Base-by-base conservation (phyloP, 225 moss, liverwort and hornwort species). In the Polytrichum formosum region DNA sequence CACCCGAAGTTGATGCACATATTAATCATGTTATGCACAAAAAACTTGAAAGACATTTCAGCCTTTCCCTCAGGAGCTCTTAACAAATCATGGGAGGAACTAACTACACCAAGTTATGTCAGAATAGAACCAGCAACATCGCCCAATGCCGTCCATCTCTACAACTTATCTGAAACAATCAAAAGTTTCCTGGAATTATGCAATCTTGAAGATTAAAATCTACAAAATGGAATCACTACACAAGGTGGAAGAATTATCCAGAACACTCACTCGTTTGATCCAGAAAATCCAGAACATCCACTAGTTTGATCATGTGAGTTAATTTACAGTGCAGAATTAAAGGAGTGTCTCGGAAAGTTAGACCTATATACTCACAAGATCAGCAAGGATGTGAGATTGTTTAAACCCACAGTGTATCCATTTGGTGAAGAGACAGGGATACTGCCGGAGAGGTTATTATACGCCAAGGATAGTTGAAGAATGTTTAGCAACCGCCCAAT, bases 321-420 rank as follows among this genome's bases (percentile, higher is more conserved):
- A 46, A 13, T 46, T 46, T 16, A 46, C 46, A 46, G 46, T 46
- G 46, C 46, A 46, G 46, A 46, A 46, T 46, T 16, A 46, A 13
- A 16, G 13, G 46, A 60, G 21, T 22, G 6, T 19, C 60, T 25
- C 21, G 5, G 60, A 60, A 22, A 60, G n/a, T 60, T 60, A 60
- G n/a, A 60, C 25, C 21, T 25, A 60, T n/a, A 21, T 10, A 79
- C 85, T 82, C 72, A 86, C 85, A 86, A 70, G 66, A 55, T 75
- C 27, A 77, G 70, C 80, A 86, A 77, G 6, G 85, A 82, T 53
- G 85, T 79, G 69, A 86, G 69, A 67, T 86, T 82, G 85, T 86
- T 80, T 64, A 86, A n/a, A 56, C 85, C 85, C 17, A 82, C 85
- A 4, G 70, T 72, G 53, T 74, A 75, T 28, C 65, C 61, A 21